Conservation (phyloP, 345 rosid genomes). For the Citrus mangshanensis region DNA sequence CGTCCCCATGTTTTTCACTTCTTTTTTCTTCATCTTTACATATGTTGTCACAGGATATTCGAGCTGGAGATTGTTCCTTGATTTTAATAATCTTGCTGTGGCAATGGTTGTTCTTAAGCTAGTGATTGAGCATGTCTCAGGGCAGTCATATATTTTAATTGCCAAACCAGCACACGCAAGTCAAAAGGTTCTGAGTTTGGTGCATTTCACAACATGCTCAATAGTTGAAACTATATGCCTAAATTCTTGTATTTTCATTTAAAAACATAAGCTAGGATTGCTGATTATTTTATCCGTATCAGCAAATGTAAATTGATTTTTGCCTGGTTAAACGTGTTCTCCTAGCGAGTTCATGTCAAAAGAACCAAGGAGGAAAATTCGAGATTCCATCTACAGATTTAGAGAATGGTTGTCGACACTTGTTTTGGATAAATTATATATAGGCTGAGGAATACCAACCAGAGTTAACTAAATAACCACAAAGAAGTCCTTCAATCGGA, state of each 20-base stretch:
- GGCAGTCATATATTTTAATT: constrained; percentile 6
- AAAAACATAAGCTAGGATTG: constrained; percentile 18
- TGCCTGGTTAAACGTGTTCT: background rate
- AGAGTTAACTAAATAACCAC: too few relatives aligned
- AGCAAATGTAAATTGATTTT: constrained; percentile 18
- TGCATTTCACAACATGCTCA: constrained; percentile 13
- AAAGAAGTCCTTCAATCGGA: background rate
- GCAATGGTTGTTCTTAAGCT: constrained; percentile 35
- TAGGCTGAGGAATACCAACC: too few relatives aligned
- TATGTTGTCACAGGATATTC: constrained; percentile 37
- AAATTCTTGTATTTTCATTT: constrained; percentile 6
- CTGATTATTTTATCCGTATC: constrained; percentile 25
- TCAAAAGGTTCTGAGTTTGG: constrained; percentile 6
- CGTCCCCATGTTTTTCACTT: background rate
- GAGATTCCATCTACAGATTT: background rate
- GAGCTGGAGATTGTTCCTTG: constrained; percentile 18
- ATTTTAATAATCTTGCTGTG: constrained; percentile 27
- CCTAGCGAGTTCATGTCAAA: background rate
- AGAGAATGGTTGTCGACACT: too few relatives aligned
- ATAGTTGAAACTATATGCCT: constrained; percentile 11
- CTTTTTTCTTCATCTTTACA: background rate
- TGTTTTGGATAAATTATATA: too few relatives aligned
- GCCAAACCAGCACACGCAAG: constrained; percentile 7
- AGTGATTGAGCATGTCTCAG: constrained; percentile 17
- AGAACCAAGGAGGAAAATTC: background rate